Evolutionary conservation across 108 stramenopile species (phyloP).

Genomic region (Skeletonema costatum): DNA sequence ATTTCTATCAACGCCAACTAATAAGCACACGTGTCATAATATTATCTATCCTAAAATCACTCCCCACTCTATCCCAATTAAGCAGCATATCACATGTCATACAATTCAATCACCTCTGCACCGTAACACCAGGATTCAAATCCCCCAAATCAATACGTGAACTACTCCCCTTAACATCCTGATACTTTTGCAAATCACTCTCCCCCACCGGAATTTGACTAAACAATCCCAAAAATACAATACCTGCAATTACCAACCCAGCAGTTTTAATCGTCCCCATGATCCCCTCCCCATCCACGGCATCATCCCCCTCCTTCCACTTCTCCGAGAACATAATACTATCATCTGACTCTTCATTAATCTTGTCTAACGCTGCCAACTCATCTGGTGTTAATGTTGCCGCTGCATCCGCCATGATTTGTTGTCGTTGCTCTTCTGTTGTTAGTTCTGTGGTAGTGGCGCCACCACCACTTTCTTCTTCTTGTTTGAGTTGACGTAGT

Average conservation of each 20-base stretch:
- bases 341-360: slow-evolving; percentile 32
- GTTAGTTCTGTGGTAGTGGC: background rate
- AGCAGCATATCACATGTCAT: background rate
- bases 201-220: slow-evolving; percentile 39
- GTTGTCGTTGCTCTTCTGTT: background rate
- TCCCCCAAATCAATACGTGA: slow-evolving; percentile 51
- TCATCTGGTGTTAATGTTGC: slow-evolving; percentile 6
- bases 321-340: slow-evolving; percentile 48
- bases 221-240: slow-evolving; percentile 33
- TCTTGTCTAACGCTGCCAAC: slow-evolving; percentile 3
- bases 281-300: background rate
- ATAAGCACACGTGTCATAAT: too few species aligned
- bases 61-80: background rate
- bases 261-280: slow-evolving; percentile 8
- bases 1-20: too few species aligned
- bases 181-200: slow-evolving; percentile 37
- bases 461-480: background rate
- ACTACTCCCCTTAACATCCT: slow-evolving; percentile 28
- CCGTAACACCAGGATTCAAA: slow-evolving; percentile 37
- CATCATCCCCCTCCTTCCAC: slow-evolving; percentile 35
- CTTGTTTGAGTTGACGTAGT: slow-evolving; percentile 32
- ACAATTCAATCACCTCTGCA: slow-evolving; percentile 8
- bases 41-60: too few species aligned
- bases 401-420: background rate
- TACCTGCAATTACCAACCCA: slow-evolving; percentile 26